Base-by-base conservation (phyloP, 176 grass and related monocot genomes). In the Musa troglodytarum region DNA sequence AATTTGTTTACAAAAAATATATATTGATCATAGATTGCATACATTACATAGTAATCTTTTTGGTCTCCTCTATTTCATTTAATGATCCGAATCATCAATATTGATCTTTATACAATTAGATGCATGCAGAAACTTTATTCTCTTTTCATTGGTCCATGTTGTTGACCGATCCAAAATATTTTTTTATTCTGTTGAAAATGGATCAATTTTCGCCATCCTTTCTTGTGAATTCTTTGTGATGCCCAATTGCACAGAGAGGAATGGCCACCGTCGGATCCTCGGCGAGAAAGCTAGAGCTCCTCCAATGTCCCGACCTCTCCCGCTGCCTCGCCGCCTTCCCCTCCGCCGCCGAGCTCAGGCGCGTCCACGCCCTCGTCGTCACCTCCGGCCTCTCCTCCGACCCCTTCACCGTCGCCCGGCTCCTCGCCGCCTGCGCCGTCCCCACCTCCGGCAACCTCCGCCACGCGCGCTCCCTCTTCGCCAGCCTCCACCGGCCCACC, bases 261-360 rank as follows among this genome's bases (percentile, higher is more conserved):
- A 77, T 77, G 75, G 75, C 65, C 5, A 26, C 52, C 25, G 17
- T 22, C 11, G 65, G 52, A 20, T 54, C 50, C 65, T 12, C n/a
- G 10, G 54, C 29, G 25, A 64, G 68, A 20, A 70, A 49, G 66
- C 72, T 74, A 17, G 76, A 82, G 22, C 11, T 84, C 81, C 72
- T 29, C 11, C 81, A 74, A 26, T 68, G 69, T 26, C 56, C 86
- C 63, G 78, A 89, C 82, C 34, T 86, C 65, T 83, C 82, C 58
- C 69, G 77, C 52, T 84, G 84, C 76, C 83, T 89, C 77, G 78
- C 81, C 52, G 76, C 83, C 79, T 83, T 86, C 86, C 10, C 73
- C 53, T 68, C 79, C 74, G 10, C 79, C 75, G 63, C 78, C 43
- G 55, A 58, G 53, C 68, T 74, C 52, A 73, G 25, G 59, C 75